Percentiles rank a stretch among this genome's conserved stretches.
These are phyloP conservation scores for Clavulina sp. DNA, from an alignment of 768 basidiomycete species.

Conservation along the genomic window DNA sequence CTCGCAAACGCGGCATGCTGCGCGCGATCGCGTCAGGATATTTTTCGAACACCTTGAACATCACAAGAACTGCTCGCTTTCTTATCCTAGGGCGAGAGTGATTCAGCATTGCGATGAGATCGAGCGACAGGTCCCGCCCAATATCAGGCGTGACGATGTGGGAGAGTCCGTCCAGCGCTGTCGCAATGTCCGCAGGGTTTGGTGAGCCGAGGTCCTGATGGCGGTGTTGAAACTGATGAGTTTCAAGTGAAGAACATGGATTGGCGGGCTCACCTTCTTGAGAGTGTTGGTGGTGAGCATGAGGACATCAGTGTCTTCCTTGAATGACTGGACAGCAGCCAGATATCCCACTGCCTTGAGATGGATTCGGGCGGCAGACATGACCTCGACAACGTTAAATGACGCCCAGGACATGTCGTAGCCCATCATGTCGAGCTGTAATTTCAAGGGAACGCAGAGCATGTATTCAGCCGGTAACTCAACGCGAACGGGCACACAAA, in stretches of 20 bases:
- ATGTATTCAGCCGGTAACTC: constrained; percentile 10
- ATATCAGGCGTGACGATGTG: constrained; percentile 74
- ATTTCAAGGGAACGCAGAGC: too few relatives aligned
- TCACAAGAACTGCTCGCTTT: constrained; percentile 71
- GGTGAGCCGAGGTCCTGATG: constrained; percentile 59
- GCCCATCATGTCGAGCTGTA: constrained; percentile 93
- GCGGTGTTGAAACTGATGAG: background rate
- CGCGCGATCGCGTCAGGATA: constrained; percentile 63
- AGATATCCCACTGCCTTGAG: constrained; percentile 93
- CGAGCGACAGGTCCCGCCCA: constrained; percentile 76
- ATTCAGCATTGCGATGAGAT: constrained; percentile 70
- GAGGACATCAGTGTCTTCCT: constrained; percentile 87
- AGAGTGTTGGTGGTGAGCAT: constrained; percentile 92
- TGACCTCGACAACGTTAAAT: constrained; percentile 93
- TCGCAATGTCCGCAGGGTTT: constrained; percentile 48
- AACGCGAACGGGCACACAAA: background rate
- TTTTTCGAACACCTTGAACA: constrained; percentile 64
- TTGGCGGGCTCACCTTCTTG: constrained; percentile 49
- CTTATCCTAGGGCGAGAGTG: constrained; percentile 80
- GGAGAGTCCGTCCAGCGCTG: constrained; percentile 67
- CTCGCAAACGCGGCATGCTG: constrained; percentile 52
- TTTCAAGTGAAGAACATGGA: background rate
- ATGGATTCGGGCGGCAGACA: constrained; percentile 84
- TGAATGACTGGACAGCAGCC: constrained; percentile 79
- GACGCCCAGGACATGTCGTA: constrained; percentile 93